These are phyloP conservation scores for Arachis hypogaea DNA, from an alignment of 306 rosid species.

Conservation along the genomic window DNA sequence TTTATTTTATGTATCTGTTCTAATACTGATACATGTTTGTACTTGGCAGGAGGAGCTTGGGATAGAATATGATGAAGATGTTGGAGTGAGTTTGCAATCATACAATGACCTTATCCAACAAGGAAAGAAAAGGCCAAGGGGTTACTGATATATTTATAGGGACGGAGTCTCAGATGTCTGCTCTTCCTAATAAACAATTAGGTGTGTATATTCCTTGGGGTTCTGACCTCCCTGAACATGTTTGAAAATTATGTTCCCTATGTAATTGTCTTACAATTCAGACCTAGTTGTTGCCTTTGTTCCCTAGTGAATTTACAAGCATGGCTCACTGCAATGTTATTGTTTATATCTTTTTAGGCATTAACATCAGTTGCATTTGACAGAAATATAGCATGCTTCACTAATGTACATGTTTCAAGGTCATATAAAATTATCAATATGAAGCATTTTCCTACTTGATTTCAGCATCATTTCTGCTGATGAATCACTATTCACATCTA, in stretches of 20 bases:
- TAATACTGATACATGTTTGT: constrained; percentile 17
- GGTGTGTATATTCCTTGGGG: constrained; percentile 34
- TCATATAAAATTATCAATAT: neutral
- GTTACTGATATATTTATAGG: constrained; percentile 45
- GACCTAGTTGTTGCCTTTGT: constrained; percentile 26
- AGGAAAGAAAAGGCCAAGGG: constrained; percentile 66
- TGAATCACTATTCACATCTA: constrained; percentile 7
- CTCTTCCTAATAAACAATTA: constrained; percentile 18
- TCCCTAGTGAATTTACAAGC: constrained; percentile 11
- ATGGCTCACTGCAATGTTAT: constrained; percentile 34
- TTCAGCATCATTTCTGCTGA: constrained; percentile 21
- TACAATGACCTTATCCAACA: constrained; percentile 62
- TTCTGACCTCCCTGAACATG: constrained; percentile 28
- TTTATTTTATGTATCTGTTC: constrained; percentile 19
- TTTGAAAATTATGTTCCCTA: constrained; percentile 32
- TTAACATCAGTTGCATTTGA: constrained; percentile 2
- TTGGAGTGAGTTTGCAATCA: constrained; percentile 72
- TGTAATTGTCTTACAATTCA: constrained; percentile 25
- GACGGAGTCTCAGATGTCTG: constrained; percentile 25
- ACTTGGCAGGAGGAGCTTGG: constrained; percentile 88
- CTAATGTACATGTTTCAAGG: constrained; percentile 17
- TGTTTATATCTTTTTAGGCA: constrained; percentile 27
- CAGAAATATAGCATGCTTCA: neutral
- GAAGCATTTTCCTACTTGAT: constrained; percentile 10
- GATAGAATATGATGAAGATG: constrained; percentile 79